Percentiles rank a stretch among this genome's conserved stretches.
phyloP scores from a whole-genome alignment of 495 filamentous ascomycete species.

The Podospora bellae-mahoneyi region DNA sequence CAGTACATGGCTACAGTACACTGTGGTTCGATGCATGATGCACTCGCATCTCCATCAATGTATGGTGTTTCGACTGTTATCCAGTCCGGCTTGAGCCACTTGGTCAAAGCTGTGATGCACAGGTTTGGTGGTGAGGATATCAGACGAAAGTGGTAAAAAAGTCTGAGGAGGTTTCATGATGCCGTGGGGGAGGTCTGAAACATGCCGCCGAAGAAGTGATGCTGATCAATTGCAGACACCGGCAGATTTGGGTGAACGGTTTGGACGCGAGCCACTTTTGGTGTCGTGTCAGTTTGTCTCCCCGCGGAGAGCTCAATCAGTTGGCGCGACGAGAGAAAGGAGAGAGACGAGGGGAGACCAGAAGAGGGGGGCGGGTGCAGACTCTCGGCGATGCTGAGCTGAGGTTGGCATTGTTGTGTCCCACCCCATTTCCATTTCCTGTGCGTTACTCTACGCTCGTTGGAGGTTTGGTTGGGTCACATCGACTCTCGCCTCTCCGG shows the following conservation, averaged over 20 bases:
- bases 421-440: background rate
- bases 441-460: background rate
- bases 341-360: conserved; percentile 2
- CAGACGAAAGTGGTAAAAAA: background rate
- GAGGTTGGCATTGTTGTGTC: conserved; percentile 5
- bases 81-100: background rate
- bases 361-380: background rate
- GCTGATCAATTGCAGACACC: conserved; percentile 10
- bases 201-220: background rate
- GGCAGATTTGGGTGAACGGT: background rate
- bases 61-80: background rate
- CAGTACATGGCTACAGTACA: background rate
- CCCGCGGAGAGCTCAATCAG: background rate
- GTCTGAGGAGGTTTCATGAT: conserved; percentile 8
- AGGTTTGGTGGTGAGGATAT: background rate
- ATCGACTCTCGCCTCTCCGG: background rate
- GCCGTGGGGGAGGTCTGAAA: conserved; percentile 6
- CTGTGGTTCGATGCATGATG: background rate
- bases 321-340: conserved; percentile 7
- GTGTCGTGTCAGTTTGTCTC: conserved; percentile 1
- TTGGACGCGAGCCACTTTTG: background rate
- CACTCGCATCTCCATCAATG: background rate
- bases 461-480: conserved; percentile 8
- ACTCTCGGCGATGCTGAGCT: conserved; percentile 6
- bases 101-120: background rate